Evolutionary conservation across 202 grass and related monocot genomes (phyloP).

Genomic region (Alloteropsis angusta): DNA sequence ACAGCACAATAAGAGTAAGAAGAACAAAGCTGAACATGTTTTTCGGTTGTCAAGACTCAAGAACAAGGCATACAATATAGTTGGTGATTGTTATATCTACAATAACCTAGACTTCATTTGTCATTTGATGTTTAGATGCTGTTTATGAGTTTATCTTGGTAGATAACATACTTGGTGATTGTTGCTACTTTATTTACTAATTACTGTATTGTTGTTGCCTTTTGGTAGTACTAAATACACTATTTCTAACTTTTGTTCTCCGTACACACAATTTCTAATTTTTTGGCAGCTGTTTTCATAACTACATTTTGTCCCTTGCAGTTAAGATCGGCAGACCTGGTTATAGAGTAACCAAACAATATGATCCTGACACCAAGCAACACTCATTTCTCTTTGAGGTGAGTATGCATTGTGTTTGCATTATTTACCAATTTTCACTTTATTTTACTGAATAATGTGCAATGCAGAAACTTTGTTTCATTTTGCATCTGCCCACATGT

Average conservation of each 20-base stretch:
- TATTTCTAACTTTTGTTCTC: not conserved
- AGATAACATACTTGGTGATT: not conserved
- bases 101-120: not conserved
- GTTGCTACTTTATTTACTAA: not conserved
- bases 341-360: constrained; percentile 90
- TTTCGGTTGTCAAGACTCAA: not conserved
- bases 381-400: constrained; percentile 95
- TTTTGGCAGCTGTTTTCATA: constrained; percentile 9
- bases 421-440: not conserved
- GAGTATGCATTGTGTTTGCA: not conserved
- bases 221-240: not conserved
- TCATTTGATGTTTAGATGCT: not conserved
- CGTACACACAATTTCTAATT: not conserved
- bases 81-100: not conserved
- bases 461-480: not conserved
- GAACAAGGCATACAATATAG: not conserved
- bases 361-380: constrained; percentile 78
- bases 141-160: not conserved
- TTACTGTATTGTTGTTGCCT: not conserved
- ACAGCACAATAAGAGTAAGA: not conserved
- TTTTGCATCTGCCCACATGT: not conserved
- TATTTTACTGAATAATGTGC: constrained; percentile 1
- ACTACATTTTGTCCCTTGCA: constrained; percentile 36
- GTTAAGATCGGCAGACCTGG: constrained; percentile 97
- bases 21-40: not conserved